Percentiles rank a stretch among this genome's conserved stretches.
Evolutionary conservation across 225 moss, liverwort and hornwort genomes (phyloP).

Genomic region (Neckera pumila): DNA sequence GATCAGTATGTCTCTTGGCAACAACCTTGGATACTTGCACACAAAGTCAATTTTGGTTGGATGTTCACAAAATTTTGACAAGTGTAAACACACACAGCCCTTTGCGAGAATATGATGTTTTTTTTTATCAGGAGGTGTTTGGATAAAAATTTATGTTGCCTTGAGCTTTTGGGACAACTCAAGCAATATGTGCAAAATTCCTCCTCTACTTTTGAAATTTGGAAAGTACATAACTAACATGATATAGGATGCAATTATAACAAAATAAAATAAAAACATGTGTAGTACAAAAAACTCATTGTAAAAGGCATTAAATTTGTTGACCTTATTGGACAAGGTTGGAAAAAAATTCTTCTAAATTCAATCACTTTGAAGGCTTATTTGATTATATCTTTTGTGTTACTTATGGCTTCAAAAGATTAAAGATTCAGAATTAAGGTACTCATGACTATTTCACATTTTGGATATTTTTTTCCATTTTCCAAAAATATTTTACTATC

Average conservation of each 20-base stretch:
- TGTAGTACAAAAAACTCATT: neutral
- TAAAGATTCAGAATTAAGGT: neutral
- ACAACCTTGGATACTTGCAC: neutral
- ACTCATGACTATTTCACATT: neutral
- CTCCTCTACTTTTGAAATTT: neutral
- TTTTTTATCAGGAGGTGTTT: fast-evolving
- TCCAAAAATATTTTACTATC: neutral
- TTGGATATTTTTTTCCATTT: neutral
- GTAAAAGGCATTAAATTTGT: neutral
- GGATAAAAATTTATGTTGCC: neutral
- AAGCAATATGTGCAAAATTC: neutral
- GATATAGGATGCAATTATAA: neutral
- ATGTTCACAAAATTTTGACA: neutral
- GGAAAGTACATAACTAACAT: neutral
- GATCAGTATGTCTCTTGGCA: neutral
- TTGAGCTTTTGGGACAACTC: neutral
- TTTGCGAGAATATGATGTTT: neutral
- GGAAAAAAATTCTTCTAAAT: neutral
- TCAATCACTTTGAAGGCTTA: neutral
- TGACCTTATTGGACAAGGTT: neutral
- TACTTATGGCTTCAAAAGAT: neutral
- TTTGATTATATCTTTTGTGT: neutral
- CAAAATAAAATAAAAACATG: neutral
- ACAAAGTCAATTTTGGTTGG: neutral
- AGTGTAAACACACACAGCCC: neutral